These are phyloP conservation scores for Harringtonia aguacate DNA, from an alignment of 2,329 filamentous ascomycete genomes.

Conservation along the genomic window DNA sequence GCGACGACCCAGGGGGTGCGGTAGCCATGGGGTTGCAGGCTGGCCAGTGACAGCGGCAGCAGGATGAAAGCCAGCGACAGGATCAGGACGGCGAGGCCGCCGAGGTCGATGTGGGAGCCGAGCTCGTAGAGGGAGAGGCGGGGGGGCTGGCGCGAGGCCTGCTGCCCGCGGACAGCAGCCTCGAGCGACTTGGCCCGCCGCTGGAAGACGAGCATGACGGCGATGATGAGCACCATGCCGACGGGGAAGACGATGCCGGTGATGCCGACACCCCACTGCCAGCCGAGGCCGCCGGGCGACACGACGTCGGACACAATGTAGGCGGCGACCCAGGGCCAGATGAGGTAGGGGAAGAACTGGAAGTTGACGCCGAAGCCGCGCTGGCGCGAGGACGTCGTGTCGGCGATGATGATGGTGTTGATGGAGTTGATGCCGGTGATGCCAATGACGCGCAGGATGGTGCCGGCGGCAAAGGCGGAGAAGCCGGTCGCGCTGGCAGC, in stretches of 20 bases:
- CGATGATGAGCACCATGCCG: conserved; percentile 36
- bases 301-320: conserved; percentile 29
- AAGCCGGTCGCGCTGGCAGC: conserved; percentile 43
- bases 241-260: conserved; percentile 37
- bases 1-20: conserved; percentile 31
- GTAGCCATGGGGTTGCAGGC: conserved; percentile 28
- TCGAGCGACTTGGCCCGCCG: not conserved
- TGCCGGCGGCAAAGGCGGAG: conserved; percentile 38
- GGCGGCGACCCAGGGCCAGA: conserved; percentile 46
- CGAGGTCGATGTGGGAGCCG: conserved; percentile 25
- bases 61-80: conserved; percentile 35
- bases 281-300: conserved; percentile 24
- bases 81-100: conserved; percentile 35
- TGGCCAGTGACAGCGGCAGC: conserved; percentile 33
- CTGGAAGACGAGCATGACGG: conserved; percentile 16
- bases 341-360: conserved; percentile 39
- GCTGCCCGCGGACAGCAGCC: not conserved
- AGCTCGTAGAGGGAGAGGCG: conserved; percentile 18
- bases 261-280: conserved; percentile 44
- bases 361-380: conserved; percentile 39
- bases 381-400: conserved; percentile 42
- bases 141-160: not conserved
- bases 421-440: conserved; percentile 49
- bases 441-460: conserved; percentile 49
- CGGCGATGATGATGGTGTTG: conserved; percentile 46